These are phyloP conservation scores for Globisporangium uncinulatum DNA, from an alignment of 352 stramenopile species.

Conservation along the genomic window DNA sequence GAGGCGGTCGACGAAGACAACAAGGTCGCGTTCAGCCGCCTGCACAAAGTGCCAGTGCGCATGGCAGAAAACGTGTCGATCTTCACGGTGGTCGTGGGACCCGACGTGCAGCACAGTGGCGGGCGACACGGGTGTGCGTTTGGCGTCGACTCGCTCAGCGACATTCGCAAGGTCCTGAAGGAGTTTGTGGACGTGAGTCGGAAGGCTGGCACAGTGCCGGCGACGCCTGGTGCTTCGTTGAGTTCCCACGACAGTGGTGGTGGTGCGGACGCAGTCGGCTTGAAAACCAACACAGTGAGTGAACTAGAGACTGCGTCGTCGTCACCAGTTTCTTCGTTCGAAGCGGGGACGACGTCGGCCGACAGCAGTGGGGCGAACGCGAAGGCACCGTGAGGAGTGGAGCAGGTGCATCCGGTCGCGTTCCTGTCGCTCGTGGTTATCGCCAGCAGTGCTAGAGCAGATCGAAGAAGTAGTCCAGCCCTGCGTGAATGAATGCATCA, in stretches of 20 bases:
- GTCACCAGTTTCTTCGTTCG: background rate
- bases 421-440: background rate
- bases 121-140: conserved; percentile 48
- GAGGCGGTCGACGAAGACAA: conserved; percentile 68
- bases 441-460: conserved; percentile 2
- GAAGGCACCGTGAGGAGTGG: background rate
- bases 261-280: background rate
- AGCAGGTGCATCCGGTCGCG: background rate
- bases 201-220: conserved; percentile 17
- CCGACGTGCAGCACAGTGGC: conserved; percentile 63
- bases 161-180: conserved; percentile 67
- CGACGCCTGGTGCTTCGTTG: background rate
- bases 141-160: conserved; percentile 57
- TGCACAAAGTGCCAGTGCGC: conserved; percentile 69
- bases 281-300: conserved; percentile 2
- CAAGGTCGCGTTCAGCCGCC: conserved; percentile 68
- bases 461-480: conserved; percentile 79
- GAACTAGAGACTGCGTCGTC: conserved; percentile 6
- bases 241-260: background rate
- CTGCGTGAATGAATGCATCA: conserved; percentile 21
- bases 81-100: conserved; percentile 61
- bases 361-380: background rate
- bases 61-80: conserved; percentile 62
- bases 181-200: conserved; percentile 62
- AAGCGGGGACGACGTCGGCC: background rate